Conservation (phyloP, 2,329 filamentous ascomycete genomes). For the Ophiostoma sp. region DNA sequence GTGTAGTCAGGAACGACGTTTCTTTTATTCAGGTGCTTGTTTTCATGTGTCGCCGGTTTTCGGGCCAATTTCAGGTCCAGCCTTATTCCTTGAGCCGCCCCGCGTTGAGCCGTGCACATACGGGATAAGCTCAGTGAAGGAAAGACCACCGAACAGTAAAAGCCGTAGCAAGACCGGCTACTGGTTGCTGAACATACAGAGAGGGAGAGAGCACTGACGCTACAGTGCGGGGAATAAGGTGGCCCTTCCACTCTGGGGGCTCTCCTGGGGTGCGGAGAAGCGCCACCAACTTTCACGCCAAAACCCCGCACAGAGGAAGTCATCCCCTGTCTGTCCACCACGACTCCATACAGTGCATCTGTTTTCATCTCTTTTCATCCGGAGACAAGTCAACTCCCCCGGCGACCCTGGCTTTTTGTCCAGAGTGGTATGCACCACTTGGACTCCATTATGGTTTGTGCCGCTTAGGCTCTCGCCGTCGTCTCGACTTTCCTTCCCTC, state of each 20-base stretch:
- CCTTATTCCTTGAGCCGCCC: neutral
- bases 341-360: neutral
- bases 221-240: neutral
- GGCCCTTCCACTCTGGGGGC: neutral
- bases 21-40: neutral
- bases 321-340: neutral
- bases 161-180: neutral
- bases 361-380: neutral
- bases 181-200: too few species aligned
- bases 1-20: neutral
- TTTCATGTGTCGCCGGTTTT: neutral
- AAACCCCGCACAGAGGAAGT: neutral
- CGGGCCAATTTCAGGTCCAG: neutral
- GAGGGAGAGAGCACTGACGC: too few species aligned
- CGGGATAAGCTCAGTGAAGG: too few species aligned
- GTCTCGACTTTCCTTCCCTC: neutral
- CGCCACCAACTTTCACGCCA: neutral
- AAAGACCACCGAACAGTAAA: too few species aligned
- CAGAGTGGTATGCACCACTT: slow-evolving; percentile 1
- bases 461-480: neutral
- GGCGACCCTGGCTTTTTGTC: neutral
- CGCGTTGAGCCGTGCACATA: neutral
- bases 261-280: neutral
- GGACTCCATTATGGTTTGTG: neutral
- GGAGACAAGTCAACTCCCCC: neutral